Evolutionary conservation across 306 rosid species (phyloP), one percentile per base, ranked within the genome.

Genomic region (Castanopsis chinensis): DNA sequence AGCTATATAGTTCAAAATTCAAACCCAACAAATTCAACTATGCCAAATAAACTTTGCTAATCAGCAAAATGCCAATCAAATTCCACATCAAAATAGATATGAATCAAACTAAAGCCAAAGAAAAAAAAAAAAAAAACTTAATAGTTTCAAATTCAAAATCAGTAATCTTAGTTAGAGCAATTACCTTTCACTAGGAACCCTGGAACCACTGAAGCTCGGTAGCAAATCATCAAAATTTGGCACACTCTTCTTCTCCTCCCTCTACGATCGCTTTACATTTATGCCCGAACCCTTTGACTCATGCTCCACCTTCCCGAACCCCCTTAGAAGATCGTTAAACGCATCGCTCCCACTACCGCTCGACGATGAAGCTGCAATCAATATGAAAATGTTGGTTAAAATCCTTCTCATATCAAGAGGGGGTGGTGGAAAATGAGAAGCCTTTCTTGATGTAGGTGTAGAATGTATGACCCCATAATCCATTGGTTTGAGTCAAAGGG

Each of bases 281-380:
- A 78, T 78, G 23, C 75, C 83, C 27, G 84, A 83, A 72, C 83
- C 81, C 87, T 87, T 95, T 41, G 91, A 64, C 28, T 84, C 78
- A 19, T 81, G 81, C 83, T 87, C 87, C 7, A 87, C 78, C 88
- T 84, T 95, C 12, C 92, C 91, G 81, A 95, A 90, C 17, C 97
- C 97, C 23, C 88, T 97, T 3, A 91, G 91, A 74, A 95, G 92
- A 78, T 91, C 98, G 77, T 93, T 96, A 61, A 95, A 88, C 23
- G 90, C 97, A 28, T 43, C 70, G 37, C 83, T 86, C 73, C 80
- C 77, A 79, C 6, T 80, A 83, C 20, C 91, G 82, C 49, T 88
- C 27, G 27, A 25, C 27, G 27, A 82, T 28, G 94, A 73, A 0
- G 86, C 80, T 33, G 87, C 49, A 10, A 69, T 84, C 25, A 92